A percentile compares a stretch with the other conserved stretches of the same genome.
phyloP scores from a whole-genome alignment of 1,284 basidiomycete species.

The Ganoderma leucocontextum region DNA sequence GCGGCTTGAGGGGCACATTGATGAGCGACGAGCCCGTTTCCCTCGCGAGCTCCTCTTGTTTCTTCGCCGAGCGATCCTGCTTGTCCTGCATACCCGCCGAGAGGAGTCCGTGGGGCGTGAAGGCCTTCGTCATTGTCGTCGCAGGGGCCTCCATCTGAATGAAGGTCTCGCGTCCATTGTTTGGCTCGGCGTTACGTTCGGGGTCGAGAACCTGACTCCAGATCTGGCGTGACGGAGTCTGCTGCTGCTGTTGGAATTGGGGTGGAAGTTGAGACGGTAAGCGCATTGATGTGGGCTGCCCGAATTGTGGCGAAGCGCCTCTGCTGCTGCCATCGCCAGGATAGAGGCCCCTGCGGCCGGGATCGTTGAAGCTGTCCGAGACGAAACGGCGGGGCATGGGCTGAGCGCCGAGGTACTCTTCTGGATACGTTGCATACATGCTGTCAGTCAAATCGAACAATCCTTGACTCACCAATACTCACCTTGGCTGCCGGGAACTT shows the following conservation, averaged over 20 bases:
- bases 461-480: conserved; percentile 20
- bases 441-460: conserved; percentile 8
- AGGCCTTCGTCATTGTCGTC: conserved; percentile 88
- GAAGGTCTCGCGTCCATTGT: conserved; percentile 69
- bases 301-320: conserved; percentile 51
- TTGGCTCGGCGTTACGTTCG: conserved; percentile 55
- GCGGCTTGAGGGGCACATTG: conserved; percentile 94
- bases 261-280: conserved; percentile 40
- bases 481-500: conserved; percentile 50
- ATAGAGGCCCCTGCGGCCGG: conserved; percentile 45
- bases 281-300: conserved; percentile 36
- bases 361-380: conserved; percentile 53
- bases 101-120: conserved; percentile 92
- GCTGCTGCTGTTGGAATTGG: conserved; percentile 41
- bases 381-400: conserved; percentile 39
- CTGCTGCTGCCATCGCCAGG: conserved; percentile 51
- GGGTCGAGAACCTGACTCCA: conserved; percentile 91
- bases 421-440: conserved; percentile 26
- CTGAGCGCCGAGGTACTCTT: conserved; percentile 40
- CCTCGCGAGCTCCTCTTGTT: conserved; percentile 92
- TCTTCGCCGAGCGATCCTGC: conserved; percentile 93
- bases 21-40: conserved; percentile 91
- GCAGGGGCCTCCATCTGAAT: conserved; percentile 82
- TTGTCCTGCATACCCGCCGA: conserved; percentile 96
- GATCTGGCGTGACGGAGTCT: conserved; percentile 69